Evolutionary conservation across 2,329 filamentous ascomycete genomes (phyloP).

Genomic region (Colletotrichum simmondsii): DNA sequence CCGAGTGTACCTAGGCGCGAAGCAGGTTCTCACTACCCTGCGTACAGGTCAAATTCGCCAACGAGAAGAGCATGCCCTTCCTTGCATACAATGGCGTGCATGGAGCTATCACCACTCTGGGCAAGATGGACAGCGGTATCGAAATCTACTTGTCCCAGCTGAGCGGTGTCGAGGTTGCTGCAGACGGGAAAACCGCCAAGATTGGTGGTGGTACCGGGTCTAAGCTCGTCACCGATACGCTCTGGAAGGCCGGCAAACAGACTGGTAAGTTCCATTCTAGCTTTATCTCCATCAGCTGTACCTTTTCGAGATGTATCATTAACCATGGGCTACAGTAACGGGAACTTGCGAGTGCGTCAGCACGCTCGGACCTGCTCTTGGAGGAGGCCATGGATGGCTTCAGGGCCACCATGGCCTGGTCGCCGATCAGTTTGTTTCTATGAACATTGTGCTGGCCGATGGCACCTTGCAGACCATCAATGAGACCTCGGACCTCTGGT

Average conservation of each 20-base stretch:
- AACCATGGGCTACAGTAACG: slow-evolving; percentile 47
- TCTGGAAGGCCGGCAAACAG: slow-evolving; percentile 63
- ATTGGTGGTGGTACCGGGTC: slow-evolving; percentile 59
- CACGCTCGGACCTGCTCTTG: slow-evolving; percentile 60
- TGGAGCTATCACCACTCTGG: slow-evolving; percentile 60
- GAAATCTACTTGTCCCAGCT: slow-evolving; percentile 60
- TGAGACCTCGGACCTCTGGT: slow-evolving; percentile 62
- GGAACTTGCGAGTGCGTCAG: slow-evolving; percentile 65
- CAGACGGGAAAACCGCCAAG: slow-evolving; percentile 56
- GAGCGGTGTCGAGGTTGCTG: slow-evolving; percentile 51
- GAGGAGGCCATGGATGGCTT: slow-evolving; percentile 67
- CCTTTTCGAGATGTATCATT: background rate
- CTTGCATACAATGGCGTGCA: slow-evolving; percentile 64
- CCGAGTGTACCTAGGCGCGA: background rate
- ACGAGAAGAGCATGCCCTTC: slow-evolving; percentile 57
- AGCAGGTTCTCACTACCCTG: background rate
- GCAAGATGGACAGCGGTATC: slow-evolving; percentile 59
- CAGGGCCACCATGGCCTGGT: slow-evolving; percentile 65
- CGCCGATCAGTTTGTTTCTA: slow-evolving; percentile 62
- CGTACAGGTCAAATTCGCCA: slow-evolving; percentile 55
- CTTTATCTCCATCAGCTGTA: background rate
- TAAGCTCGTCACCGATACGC: slow-evolving; percentile 56
- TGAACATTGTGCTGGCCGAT: slow-evolving; percentile 63
- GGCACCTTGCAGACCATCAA: slow-evolving; percentile 53
- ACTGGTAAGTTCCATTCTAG: slow-evolving; percentile 47